Conservation (phyloP, 495 filamentous ascomycete genomes). For the Neurospora pannonica region DNA sequence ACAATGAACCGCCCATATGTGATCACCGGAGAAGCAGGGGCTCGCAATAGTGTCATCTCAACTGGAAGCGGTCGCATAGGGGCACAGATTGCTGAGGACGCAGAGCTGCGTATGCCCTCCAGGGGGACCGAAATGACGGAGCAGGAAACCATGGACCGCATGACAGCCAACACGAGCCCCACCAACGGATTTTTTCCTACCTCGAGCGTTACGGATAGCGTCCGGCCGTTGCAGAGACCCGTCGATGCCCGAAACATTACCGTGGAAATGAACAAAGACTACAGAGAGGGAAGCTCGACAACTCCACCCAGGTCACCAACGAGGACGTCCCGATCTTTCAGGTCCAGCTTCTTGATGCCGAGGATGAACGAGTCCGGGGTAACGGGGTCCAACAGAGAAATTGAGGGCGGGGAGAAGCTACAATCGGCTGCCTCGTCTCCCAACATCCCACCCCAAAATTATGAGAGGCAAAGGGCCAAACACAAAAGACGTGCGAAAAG, state of each 20-base stretch:
- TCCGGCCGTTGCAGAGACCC: conserved; percentile 52
- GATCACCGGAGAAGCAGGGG: conserved; percentile 25
- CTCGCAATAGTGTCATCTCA: conserved; percentile 40
- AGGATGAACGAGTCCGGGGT: conserved; percentile 32
- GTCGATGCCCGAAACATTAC: conserved; percentile 43
- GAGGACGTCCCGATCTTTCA: conserved; percentile 65
- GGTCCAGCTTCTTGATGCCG: conserved; percentile 56
- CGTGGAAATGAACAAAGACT: conserved; percentile 46
- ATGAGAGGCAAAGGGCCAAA: conserved; percentile 15
- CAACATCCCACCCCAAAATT: conserved; percentile 33
- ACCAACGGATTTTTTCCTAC: conserved; percentile 54
- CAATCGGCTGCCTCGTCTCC: conserved; percentile 70
- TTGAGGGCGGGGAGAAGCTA: conserved; percentile 62
- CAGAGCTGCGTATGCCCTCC: conserved; percentile 50
- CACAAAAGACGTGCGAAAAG: conserved; percentile 6
- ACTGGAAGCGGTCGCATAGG: conserved; percentile 30
- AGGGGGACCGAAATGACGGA: conserved; percentile 74
- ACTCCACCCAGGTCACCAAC: conserved; percentile 21
- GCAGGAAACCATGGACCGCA: conserved; percentile 47
- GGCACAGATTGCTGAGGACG: conserved; percentile 35
- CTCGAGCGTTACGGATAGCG: conserved; percentile 63
- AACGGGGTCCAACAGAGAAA: conserved; percentile 42
- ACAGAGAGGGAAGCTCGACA: conserved; percentile 41
- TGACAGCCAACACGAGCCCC: conserved; percentile 66
- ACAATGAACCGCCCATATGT: conserved; percentile 28